A percentile compares a stretch with the other conserved stretches of the same genome.
Evolutionary conservation across 495 filamentous ascomycete genomes (phyloP).

Genomic region (Apodospora peruviana): DNA sequence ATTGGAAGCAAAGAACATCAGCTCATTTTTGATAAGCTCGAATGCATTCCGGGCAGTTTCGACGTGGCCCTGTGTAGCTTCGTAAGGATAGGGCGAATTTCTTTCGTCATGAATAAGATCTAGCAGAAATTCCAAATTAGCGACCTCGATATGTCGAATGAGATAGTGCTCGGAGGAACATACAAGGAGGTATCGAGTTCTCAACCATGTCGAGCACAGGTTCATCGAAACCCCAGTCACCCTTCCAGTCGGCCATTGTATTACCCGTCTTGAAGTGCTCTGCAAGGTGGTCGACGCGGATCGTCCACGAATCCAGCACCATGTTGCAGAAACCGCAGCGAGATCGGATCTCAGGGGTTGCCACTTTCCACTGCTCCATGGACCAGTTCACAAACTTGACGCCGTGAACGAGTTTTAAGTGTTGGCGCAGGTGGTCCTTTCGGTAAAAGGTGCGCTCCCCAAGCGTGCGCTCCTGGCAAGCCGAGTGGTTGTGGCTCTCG

Average conservation of each 20-base stretch:
- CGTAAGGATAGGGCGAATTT: slow-evolving; percentile 41
- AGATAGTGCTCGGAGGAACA: slow-evolving; percentile 10
- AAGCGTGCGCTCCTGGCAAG: slow-evolving; percentile 60
- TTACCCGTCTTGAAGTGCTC: slow-evolving; percentile 63
- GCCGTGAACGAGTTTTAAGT: slow-evolving; percentile 71
- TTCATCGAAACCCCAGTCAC: slow-evolving; percentile 66
- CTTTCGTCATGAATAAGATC: slow-evolving; percentile 54
- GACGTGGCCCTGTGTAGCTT: slow-evolving; percentile 28
- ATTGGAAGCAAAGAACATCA: slow-evolving; percentile 35
- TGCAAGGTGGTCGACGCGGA: slow-evolving; percentile 59
- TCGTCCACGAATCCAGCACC: slow-evolving; percentile 55
- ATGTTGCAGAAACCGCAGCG: slow-evolving; percentile 67
- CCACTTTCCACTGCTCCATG: slow-evolving; percentile 66
- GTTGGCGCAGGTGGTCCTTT: slow-evolving; percentile 80
- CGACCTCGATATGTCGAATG: background rate
- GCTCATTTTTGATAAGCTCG: slow-evolving; percentile 46
- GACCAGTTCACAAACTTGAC: slow-evolving; percentile 53
- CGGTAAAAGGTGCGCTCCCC: slow-evolving; percentile 71
- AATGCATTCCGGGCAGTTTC: slow-evolving; percentile 41
- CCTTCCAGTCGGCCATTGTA: slow-evolving; percentile 66
- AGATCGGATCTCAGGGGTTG: slow-evolving; percentile 54
- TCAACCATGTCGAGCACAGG: slow-evolving; percentile 54
- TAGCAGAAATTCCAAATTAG: slow-evolving; percentile 12
- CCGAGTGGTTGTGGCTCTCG: slow-evolving; percentile 64
- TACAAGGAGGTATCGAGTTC: slow-evolving; percentile 62